These are phyloP conservation scores for Penicillium verrucosum DNA, from an alignment of 2,329 filamentous ascomycete genomes.

Conservation along the genomic window DNA sequence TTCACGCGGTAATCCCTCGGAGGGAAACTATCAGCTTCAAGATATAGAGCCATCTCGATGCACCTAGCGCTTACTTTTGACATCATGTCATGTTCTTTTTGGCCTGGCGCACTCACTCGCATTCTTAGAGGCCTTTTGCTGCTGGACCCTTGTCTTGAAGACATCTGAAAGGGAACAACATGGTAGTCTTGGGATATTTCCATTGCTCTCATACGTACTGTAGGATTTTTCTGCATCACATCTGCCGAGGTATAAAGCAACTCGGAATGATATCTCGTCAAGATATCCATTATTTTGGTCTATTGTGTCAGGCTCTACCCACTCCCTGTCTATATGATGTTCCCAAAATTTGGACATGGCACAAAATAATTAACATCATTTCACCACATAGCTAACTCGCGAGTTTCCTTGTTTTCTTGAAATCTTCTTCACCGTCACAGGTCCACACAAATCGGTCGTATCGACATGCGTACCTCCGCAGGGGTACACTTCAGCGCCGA, in stretches of 20 bases:
- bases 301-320: background rate
- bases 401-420: slow-evolving; percentile 61
- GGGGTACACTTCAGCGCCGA: slow-evolving; percentile 66
- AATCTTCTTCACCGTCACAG: slow-evolving; percentile 66
- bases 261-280: background rate
- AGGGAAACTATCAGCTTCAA: slow-evolving; percentile 27
- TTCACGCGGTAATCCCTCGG: slow-evolving; percentile 13
- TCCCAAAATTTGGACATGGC: background rate
- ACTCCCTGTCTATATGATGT: background rate
- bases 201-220: background rate
- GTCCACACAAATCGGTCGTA: slow-evolving; percentile 52
- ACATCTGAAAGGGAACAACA: background rate
- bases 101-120: background rate
- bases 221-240: background rate
- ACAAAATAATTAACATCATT: background rate
- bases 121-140: background rate
- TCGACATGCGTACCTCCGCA: slow-evolving; percentile 73
- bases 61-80: background rate
- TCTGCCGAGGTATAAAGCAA: background rate
- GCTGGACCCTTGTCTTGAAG: background rate
- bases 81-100: background rate
- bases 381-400: slow-evolving; percentile 50
- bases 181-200: background rate
- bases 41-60: slow-evolving; percentile 14
- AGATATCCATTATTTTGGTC: background rate